Conservation (phyloP, 1,139 yeast genomes). For the Eremothecium sinecaudum region DNA sequence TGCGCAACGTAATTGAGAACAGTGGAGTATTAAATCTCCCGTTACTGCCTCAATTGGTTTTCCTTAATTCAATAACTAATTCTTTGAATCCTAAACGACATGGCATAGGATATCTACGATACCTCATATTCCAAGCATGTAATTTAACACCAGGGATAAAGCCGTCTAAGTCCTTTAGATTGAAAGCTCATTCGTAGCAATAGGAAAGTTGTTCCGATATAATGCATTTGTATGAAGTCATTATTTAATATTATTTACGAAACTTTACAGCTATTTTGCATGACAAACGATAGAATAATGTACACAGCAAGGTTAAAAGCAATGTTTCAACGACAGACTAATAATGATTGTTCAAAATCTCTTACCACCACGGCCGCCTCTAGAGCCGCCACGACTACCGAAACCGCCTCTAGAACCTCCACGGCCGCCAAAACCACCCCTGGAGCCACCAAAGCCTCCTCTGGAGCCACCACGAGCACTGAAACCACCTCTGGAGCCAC, state of each 20-base stretch:
- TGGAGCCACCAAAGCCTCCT: conserved; percentile 25
- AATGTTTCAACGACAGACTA: neutral
- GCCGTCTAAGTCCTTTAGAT: conserved; percentile 19
- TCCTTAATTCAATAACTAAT: conserved; percentile 33
- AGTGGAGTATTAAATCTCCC: conserved; percentile 25
- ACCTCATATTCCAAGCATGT: conserved; percentile 34
- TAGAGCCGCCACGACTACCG: conserved; percentile 17
- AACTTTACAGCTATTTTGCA: conserved; percentile 1
- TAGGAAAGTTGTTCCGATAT: no score
- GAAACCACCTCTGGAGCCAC: conserved; percentile 40
- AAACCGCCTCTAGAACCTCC: conserved; percentile 21
- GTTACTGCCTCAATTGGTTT: conserved; percentile 33
- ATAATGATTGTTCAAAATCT: conserved; percentile 7
- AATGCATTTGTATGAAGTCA: conserved; percentile 5
- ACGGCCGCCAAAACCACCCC: conserved; percentile 21
- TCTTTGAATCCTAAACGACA: conserved; percentile 28
- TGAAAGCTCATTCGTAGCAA: no score
- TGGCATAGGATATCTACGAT: conserved; percentile 35
- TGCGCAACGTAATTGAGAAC: conserved; percentile 25
- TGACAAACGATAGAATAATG: conserved; percentile 3
- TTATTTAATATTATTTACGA: conserved; percentile 1
- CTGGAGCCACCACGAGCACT: conserved; percentile 40
- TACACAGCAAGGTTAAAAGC: conserved; percentile 2
- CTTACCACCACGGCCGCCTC: conserved; percentile 33
- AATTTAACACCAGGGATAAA: conserved; percentile 23